phyloP scores from a whole-genome alignment of 1,139 yeast species.

The Magnusiomyces ingens region DNA sequence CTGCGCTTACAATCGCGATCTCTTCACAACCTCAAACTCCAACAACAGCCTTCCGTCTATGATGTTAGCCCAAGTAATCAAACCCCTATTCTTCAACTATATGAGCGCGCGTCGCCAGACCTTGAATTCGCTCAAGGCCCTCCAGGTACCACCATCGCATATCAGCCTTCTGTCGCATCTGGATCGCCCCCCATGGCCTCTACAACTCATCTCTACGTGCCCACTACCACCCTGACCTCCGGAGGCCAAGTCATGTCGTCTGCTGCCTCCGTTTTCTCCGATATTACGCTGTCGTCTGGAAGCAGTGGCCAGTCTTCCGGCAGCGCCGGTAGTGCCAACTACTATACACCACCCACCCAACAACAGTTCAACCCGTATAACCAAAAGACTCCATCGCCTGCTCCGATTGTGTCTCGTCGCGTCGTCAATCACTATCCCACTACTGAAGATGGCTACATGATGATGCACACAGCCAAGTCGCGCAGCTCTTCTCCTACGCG shows the following conservation, averaged over 20 bases:
- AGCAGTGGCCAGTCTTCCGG: slow-evolving; percentile 3
- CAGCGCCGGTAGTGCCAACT: slow-evolving; percentile 5
- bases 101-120: background rate
- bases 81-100: background rate
- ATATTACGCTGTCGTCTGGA: slow-evolving; percentile 10
- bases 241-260: slow-evolving; percentile 6
- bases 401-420: background rate
- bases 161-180: slow-evolving; percentile 1
- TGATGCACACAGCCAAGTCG: background rate
- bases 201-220: background rate
- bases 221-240: background rate
- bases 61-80: background rate
- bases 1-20: background rate
- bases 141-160: background rate
- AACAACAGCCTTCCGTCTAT: background rate
- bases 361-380: slow-evolving; percentile 11
- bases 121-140: background rate
- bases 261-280: slow-evolving; percentile 14
- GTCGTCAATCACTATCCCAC: background rate
- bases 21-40: background rate
- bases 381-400: slow-evolving; percentile 7
- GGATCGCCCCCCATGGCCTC: background rate
- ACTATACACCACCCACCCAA: slow-evolving; percentile 14
- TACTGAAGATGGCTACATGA: background rate
- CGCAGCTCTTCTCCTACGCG: background rate